Base-by-base conservation (phyloP, 116 monocot genomes). In the Dioscorea cayenensis region DNA sequence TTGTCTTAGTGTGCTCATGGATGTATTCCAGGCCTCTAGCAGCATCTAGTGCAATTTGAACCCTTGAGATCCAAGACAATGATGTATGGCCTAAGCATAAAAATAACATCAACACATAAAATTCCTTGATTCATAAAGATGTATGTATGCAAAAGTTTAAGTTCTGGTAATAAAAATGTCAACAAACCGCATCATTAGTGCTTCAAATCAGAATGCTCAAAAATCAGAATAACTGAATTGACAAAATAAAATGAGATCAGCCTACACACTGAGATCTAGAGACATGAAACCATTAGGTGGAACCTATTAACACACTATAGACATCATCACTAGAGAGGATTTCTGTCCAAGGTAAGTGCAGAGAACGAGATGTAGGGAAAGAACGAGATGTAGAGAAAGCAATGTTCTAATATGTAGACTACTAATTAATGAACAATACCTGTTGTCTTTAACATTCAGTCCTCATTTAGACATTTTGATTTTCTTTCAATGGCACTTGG, bases 1-100 rank as follows among this genome's bases (percentile, higher is more conserved):
- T 94, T 68, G 86, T 77, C 75, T 85, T 94, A 6, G 97, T 97
- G 69, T 97, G 97, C 71, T 97, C 94, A 62, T 97, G 94, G 83
- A 94, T 93, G 67, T 97, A 94, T 73, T 97, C 97, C 36, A 97
- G 76, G 43, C 97, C 94, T 86, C 84, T 90, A 65, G 97, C 94
- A 76, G 90, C 80, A 89, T 94, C 97, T 29, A 97, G 79, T 37
- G 97, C 88, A 66, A 94, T 86, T 80, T 97, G 90, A 70, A 89
- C 89, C 75, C 94, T 93, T 32, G 84, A 83, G 18, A 93, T 97
- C 97, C 97, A 97, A 52, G 97, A 97, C 65, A 91, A 76, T 58
- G 97, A 83, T 49, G 93, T 88, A 64, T 89, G 88, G 27, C 90
- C 97, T 99, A 71, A 51, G 12, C 62, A 62, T 62, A 51, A 70